Conservation (phyloP, 192 early-diverging fungal species). For the Coemansia sp. region DNA sequence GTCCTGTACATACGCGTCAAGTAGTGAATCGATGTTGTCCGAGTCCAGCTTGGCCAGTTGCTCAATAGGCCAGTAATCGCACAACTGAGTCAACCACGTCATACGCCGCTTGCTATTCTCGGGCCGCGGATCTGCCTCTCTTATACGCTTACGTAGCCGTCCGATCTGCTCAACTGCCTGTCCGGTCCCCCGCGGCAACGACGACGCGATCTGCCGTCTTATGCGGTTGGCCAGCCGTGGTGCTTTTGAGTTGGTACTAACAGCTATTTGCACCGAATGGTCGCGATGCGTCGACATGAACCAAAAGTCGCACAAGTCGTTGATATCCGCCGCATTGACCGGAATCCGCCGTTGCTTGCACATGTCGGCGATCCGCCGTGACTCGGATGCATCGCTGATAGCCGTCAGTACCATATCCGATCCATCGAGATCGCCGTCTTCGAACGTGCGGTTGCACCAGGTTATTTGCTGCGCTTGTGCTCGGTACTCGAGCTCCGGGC, state of each 20-base stretch:
- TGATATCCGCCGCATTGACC: conserved; percentile 91
- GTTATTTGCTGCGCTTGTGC: conserved; percentile 59
- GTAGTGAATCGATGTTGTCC: conserved; percentile 57
- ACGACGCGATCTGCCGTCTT: conserved; percentile 62
- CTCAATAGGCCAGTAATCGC: conserved; percentile 80
- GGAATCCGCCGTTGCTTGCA: conserved; percentile 72
- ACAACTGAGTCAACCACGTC: conserved; percentile 79
- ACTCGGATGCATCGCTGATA: conserved; percentile 70
- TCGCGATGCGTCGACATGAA: conserved; percentile 85
- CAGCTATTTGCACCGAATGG: conserved; percentile 83
- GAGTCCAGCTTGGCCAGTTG: conserved; percentile 69
- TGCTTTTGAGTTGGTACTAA: conserved; percentile 85
- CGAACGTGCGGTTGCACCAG: conserved; percentile 50
- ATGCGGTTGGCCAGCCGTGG: conserved; percentile 86
- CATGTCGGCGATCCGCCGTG: conserved; percentile 63
- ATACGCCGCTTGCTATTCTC: conserved; percentile 71
- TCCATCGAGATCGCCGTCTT: conserved; percentile 48
- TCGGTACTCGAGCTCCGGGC: conserved; percentile 65
- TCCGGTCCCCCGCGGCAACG: conserved; percentile 62
- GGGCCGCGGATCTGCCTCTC: conserved; percentile 61
- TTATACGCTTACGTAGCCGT: conserved; percentile 59
- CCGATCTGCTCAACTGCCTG: conserved; percentile 74
- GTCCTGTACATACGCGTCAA: conserved; percentile 62
- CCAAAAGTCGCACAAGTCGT: conserved; percentile 88
- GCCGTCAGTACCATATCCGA: conserved; percentile 66